Evolutionary conservation across 2,329 filamentous ascomycete genomes (phyloP).

Genomic region (Sporothrix luriei): DNA sequence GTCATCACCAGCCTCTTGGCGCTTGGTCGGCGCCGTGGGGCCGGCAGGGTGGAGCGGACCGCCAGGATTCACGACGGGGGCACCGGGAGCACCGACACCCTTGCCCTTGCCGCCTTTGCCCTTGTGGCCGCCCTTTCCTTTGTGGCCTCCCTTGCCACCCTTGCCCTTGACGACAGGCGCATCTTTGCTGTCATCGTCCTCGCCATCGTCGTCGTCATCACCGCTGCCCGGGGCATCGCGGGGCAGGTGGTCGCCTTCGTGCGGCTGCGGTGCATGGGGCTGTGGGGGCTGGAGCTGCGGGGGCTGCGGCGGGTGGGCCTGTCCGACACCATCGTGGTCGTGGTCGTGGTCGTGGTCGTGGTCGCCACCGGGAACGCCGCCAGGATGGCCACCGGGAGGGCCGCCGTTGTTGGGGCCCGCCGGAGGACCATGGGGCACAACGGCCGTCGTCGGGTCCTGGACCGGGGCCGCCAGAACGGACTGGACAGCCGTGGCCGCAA

Average conservation of each 20-base stretch:
- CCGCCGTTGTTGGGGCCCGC: background rate
- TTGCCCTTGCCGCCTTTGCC: background rate
- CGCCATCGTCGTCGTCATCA: background rate
- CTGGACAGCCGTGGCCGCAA: slow-evolving; percentile 27
- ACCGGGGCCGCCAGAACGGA: slow-evolving; percentile 16
- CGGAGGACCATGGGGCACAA: slow-evolving; percentile 8
- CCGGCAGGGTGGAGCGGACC: too few species aligned
- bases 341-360: background rate
- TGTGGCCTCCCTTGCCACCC: too few species aligned
- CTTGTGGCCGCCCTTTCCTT: background rate
- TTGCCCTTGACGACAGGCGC: background rate
- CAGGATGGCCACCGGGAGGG: background rate
- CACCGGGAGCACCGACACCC: background rate
- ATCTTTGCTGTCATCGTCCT: background rate
- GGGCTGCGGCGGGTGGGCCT: background rate
- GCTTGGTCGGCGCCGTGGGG: background rate
- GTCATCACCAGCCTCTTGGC: background rate
- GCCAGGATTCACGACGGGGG: too few species aligned
- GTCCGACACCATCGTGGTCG: background rate
- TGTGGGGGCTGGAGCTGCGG: background rate
- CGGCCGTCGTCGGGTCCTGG: slow-evolving; percentile 41
- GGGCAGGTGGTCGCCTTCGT: background rate
- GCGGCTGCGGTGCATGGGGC: background rate
- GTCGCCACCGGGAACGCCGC: background rate
- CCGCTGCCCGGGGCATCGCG: background rate